Percentiles rank a stretch among this genome's conserved stretches.
Conservation (phyloP, 73 alveolate genomes). For the Halteria grandinella region DNA sequence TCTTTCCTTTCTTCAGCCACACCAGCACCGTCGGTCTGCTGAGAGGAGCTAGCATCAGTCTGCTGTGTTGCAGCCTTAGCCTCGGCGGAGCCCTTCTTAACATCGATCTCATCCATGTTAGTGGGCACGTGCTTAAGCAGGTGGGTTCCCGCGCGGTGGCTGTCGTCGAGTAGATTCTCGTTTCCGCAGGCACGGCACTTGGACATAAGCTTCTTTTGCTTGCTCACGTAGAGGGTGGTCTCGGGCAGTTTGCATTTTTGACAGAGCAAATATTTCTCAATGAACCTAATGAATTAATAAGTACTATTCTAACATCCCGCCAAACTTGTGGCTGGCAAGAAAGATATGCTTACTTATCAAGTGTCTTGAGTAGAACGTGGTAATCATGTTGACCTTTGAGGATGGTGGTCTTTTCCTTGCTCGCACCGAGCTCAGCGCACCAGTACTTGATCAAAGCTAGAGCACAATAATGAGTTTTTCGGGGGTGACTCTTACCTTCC, state of each 20-base stretch:
- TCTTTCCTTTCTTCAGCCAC: constrained; percentile 22
- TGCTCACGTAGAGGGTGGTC: constrained; percentile 66
- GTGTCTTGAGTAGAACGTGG: constrained; percentile 64
- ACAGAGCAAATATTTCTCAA: constrained; percentile 84
- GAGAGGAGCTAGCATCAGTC: too few species aligned
- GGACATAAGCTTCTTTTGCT: constrained; percentile 65
- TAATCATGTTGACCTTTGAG: constrained; percentile 67
- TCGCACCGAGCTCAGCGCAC: constrained; percentile 67
- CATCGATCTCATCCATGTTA: constrained; percentile 72
- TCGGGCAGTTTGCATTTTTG: constrained; percentile 87
- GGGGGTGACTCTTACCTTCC: constrained; percentile 45
- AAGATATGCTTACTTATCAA: constrained; percentile 61
- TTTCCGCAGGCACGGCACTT: constrained; percentile 89
- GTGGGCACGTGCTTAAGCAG: constrained; percentile 73
- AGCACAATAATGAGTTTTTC: not conserved
- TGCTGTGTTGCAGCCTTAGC: too few species aligned
- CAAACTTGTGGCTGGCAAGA: not conserved
- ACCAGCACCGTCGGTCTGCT: too few species aligned
- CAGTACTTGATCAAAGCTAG: constrained; percentile 30
- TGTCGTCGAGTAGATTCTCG: constrained; percentile 69
- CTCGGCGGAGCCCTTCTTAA: not conserved
- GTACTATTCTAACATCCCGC: too few species aligned
- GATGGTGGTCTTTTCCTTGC: constrained; percentile 56
- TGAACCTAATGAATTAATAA: constrained; percentile 50
- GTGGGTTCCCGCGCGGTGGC: constrained; percentile 77